phyloP scores from a whole-genome alignment of 2,329 filamentous ascomycete species.

The Aspergillus costaricaensis region DNA sequence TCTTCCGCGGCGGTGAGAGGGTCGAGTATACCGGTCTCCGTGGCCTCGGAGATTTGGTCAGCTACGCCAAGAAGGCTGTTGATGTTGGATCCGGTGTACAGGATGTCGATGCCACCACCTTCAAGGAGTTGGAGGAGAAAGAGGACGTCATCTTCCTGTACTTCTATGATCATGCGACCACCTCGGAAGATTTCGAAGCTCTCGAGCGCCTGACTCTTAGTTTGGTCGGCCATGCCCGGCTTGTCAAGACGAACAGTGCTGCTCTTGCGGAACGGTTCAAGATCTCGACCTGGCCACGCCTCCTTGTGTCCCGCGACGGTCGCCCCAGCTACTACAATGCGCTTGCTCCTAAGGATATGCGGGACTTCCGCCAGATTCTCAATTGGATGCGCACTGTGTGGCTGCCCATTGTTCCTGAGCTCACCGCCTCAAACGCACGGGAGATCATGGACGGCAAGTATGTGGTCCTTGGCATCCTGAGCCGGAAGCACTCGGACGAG shows the following conservation, averaged over 20 bases:
- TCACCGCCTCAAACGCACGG: constrained; percentile 85
- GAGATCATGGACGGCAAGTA: constrained; percentile 95
- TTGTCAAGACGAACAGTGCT: constrained; percentile 86
- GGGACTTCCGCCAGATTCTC: constrained; percentile 76
- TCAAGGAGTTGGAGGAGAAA: constrained; percentile 83
- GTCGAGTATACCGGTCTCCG: constrained; percentile 92
- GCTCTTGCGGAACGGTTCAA: constrained; percentile 80
- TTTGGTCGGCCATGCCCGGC: constrained; percentile 84
- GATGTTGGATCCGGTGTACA: constrained; percentile 74
- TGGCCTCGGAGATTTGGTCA: constrained; percentile 84
- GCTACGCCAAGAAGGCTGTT: constrained; percentile 83
- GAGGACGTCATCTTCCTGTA: constrained; percentile 97
- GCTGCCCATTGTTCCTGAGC: constrained; percentile 91
- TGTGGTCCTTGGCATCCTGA: constrained; percentile 89
- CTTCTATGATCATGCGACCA: constrained; percentile 96
- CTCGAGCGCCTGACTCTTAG: constrained; percentile 83
- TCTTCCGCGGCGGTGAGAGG: constrained; percentile 88
- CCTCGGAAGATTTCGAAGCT: constrained; percentile 85
- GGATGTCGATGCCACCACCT: constrained; percentile 74
- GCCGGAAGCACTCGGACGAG: constrained; percentile 74
- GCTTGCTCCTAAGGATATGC: constrained; percentile 86
- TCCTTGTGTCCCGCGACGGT: constrained; percentile 85
- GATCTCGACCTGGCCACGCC: constrained; percentile 93
- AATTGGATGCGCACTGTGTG: constrained; percentile 96
- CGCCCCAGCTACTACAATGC: constrained; percentile 88